Evolutionary conservation across 108 stramenopile genomes (phyloP), one percentile per base, ranked within the genome.

Genomic region (Phaeodactylum tricornutum): DNA sequence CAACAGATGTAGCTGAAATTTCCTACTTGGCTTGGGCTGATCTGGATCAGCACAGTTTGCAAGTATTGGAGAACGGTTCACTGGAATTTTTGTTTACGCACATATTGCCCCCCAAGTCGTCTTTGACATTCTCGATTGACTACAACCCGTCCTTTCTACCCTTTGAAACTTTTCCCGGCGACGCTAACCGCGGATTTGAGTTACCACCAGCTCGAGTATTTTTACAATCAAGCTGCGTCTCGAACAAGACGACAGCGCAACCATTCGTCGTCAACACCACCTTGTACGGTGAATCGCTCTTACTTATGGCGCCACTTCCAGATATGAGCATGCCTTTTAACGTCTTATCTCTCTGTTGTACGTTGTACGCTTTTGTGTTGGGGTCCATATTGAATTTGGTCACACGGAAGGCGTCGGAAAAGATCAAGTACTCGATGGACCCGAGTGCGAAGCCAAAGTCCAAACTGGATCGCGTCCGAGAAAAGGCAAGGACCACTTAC

Each of bases 261-360:
- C 17, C 16, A 23, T 38, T 36, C 34, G 22, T 42, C 28, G 11
- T 19, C 40, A 40, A 6, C 33, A 44, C 14, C 20, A 23, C 59
- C 39, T 53, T 89, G 21, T 77, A 68, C 39, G 82, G 83, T 16
- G 53, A 83, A 36, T 64, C 81, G 0, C 33, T 81, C 14, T 43
- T 92, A 6, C 16, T 92, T 2, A 50, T 82, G 15, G 81, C 84
- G 42, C 92, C 92, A 0, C 73, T 88, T 42, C 92, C 92, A 4
- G 94, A 95, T 63, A 75, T 92, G 79, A 86, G 83, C 57, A 95
- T 95, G 94, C 92, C 92, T 9, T 95, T 93, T 66, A 95, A 95
- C 68, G 94, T 95, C 38, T 72, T 92, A 31, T 82, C 84, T 22
- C 39, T 95, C 23, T 75, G 77, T 15, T 90, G 87, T 47, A 92